phyloP scores from a whole-genome alignment of 495 filamentous ascomycete genomes.

The Penicillium paxilli region DNA sequence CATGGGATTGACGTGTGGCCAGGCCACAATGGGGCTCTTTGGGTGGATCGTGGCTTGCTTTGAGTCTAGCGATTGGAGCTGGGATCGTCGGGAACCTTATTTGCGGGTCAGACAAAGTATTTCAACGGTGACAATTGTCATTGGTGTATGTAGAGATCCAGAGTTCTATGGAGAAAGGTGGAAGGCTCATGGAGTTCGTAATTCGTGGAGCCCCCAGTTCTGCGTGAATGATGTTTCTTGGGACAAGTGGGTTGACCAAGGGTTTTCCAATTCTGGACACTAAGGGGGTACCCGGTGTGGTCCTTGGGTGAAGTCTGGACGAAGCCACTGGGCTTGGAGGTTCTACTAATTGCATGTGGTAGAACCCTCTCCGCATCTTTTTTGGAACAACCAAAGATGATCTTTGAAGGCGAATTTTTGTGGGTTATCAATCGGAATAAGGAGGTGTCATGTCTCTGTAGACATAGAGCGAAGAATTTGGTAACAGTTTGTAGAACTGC shows the following conservation, averaged over 20 bases:
- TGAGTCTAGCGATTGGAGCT: conserved; percentile 6
- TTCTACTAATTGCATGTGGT: background rate
- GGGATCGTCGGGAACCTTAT: background rate
- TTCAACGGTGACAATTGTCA: background rate
- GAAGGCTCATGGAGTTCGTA: background rate
- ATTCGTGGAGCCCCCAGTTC: conserved; percentile 27
- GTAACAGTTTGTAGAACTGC: no score
- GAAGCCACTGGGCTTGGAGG: background rate
- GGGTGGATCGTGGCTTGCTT: background rate
- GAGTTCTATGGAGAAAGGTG: background rate
- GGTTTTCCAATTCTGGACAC: background rate
- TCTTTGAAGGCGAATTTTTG: background rate
- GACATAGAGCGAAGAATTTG: no score
- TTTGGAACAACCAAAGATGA: background rate
- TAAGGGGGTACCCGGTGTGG: background rate
- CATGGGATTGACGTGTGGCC: conserved; percentile 17
- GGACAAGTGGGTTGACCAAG: conserved; percentile 16
- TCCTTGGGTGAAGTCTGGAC: background rate
- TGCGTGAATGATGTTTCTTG: conserved; percentile 11
- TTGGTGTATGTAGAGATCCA: background rate
- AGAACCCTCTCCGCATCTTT: background rate
- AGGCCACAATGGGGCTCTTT: background rate
- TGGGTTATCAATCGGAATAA: background rate
- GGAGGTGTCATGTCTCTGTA: background rate
- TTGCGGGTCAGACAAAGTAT: background rate